Base-by-base conservation (phyloP, 768 basidiomycete genomes). In the Leccinum truebloodii region DNA sequence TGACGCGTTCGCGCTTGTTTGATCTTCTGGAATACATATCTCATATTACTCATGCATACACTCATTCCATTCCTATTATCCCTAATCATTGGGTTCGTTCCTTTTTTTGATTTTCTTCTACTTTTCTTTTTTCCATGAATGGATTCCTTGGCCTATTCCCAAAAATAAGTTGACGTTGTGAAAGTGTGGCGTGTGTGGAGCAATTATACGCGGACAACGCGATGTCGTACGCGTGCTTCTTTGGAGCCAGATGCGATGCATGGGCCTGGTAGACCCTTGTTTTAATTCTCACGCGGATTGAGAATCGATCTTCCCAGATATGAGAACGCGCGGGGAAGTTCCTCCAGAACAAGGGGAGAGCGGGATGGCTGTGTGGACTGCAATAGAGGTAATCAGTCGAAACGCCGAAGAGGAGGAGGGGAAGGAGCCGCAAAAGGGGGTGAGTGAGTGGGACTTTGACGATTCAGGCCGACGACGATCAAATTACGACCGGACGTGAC, bases 1-100 rank as follows among this genome's bases (percentile, higher is more conserved):
- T 59, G 41, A 62, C 37, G n/a, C 49, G 22, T 39, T 44, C 60
- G 28, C n/a, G n/a, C 22, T 53, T 12, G 20, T 39, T 57, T 57
- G 59, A 63, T 69, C 55, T 67, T 64, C 41, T 48, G 68, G 66
- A 72, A 72, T 69, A 69, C 70, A 64, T 66, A 46, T 20, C 44
- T 46, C 44, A 46, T 46, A 46, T 46, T 46, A 65, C 67, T 57
- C 59, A 66, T 55, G 57, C 67, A 65, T 66, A 59, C 69, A 50
- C 57, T 75, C 74, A 60, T 69, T 74, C 6, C 34, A 41, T 41
- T 39, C n/a, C 41, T 41, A 41, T 46, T 46, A 13, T 35, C 4
- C 56, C 57, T 75, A 68, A 30, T 30, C 30, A 30, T 30, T 46
- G 54, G 55, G 28, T 44, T 26, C 30, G 24, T 22, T 41, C 12